A percentile compares a stretch with the other conserved stretches of the same genome.
phyloP scores from a whole-genome alignment of 495 filamentous ascomycete genomes.

The Neurospora pannonica region DNA sequence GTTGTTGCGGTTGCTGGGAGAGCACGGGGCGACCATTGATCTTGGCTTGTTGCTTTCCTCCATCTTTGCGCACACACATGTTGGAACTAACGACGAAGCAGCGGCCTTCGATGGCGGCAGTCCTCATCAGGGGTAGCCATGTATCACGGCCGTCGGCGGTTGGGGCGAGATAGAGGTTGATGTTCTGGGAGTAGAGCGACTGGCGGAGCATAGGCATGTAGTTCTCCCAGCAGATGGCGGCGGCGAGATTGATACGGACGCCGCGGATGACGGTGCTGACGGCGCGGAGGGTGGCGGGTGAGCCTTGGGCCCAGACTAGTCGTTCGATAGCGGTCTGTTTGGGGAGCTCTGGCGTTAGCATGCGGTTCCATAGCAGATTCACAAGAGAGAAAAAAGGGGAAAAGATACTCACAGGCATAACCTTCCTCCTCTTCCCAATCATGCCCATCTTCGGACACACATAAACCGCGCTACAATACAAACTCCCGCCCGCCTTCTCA shows the following conservation, averaged over 20 bases:
- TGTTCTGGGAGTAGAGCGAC: slow-evolving; percentile 77
- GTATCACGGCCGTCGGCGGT: slow-evolving; percentile 81
- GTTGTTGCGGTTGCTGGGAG: not conserved
- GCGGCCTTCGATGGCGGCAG: slow-evolving; percentile 69
- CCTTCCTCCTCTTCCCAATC: slow-evolving; percentile 84
- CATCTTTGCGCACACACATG: slow-evolving; percentile 52
- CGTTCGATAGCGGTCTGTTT: slow-evolving; percentile 69
- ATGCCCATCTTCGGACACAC: slow-evolving; percentile 64
- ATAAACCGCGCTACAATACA: slow-evolving; percentile 81
- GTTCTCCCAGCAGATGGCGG: slow-evolving; percentile 96
- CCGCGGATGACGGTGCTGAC: slow-evolving; percentile 73
- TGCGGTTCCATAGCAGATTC: not conserved
- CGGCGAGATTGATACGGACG: slow-evolving; percentile 65
- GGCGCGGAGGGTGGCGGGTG: slow-evolving; percentile 68
- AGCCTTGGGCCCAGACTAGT: slow-evolving; percentile 84
- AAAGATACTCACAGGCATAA: slow-evolving; percentile 59
- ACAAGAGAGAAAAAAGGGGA: not conserved
- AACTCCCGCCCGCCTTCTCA: slow-evolving; percentile 66
- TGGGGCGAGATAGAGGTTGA: slow-evolving; percentile 86
- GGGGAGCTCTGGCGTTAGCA: not conserved
- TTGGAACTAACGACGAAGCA: slow-evolving; percentile 84
- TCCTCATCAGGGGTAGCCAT: slow-evolving; percentile 76
- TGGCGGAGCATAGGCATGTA: slow-evolving; percentile 80
- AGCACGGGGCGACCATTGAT: not conserved
- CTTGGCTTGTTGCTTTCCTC: not conserved